Evolutionary conservation across 75 land plant genomes (phyloP).

Genomic region (Larix kaempferi): DNA sequence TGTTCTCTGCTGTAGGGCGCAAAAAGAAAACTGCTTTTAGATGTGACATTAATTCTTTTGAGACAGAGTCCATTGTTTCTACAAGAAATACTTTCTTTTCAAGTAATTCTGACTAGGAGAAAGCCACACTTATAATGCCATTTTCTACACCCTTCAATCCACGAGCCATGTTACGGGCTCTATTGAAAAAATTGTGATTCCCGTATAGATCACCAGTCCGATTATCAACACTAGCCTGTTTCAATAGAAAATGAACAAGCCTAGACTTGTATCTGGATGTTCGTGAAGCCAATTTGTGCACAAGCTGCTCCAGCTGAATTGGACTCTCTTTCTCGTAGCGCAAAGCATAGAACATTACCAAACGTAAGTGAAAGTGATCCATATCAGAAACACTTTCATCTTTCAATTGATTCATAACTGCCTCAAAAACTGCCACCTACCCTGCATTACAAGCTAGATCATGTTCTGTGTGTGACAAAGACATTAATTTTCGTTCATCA

Average conservation of each 20-base stretch:
- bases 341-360: constrained; percentile 91
- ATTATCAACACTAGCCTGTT: constrained; percentile 91
- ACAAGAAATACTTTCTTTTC: no score
- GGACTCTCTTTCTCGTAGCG: constrained; percentile 97
- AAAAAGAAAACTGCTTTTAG: no score
- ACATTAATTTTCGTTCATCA: constrained; percentile 88
- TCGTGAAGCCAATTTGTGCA: constrained; percentile 66
- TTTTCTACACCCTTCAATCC: constrained; percentile 98
- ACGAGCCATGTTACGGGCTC: constrained; percentile 97
- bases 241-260: constrained; percentile 85
- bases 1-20: no score
- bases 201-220: constrained; percentile 90
- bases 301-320: constrained; percentile 86
- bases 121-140: no score
- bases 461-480: constrained; percentile 92
- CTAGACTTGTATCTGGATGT: constrained; percentile 82
- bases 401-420: constrained; percentile 72
- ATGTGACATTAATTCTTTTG: no score
- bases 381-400: constrained; percentile 73
- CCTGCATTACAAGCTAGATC: constrained; percentile 95
- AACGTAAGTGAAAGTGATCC: constrained; percentile 68
- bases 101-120: no score
- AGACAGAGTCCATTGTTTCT: no score
- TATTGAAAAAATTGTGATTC: constrained; percentile 88
- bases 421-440: constrained; percentile 93